Evolutionary conservation across 805 yeast genomes (phyloP), one percentile per base, ranked within the genome.

Genomic region (Candida rishiriensis): DNA sequence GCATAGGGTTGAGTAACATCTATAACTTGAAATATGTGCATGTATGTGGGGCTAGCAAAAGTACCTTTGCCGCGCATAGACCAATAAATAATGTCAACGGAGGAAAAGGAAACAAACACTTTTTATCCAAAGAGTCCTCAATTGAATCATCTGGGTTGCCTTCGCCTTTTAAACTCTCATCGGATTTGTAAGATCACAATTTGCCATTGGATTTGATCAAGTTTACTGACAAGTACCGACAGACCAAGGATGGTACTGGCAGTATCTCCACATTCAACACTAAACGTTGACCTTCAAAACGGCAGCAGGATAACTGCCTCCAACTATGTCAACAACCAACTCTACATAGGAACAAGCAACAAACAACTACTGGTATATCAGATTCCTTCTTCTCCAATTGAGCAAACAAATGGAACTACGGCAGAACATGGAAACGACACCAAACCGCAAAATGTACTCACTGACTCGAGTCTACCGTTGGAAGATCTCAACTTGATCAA

Each of bases 341-440:
- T 59, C 14, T 56, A 45, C 41, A 40, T 60, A 2, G 61, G 56
- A 3, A 34, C 47, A n/a, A 43, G 45, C n/a, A 49, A 52, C 36
- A 57, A 59, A 1, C 38, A 36, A 30, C 35, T 60, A 10, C 41
- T 43, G 14, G 39, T 49, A 7, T 59, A 55, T 36, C 60, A 57
- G 36, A 15, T 56, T 3, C 50, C 55, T 8, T 43, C 39, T 2
- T 15, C 42, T 10, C 15, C 36, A 9, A 13, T 21, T 15, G 40
- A 30, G 10, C 33, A 4, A 9, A 30, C 14, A 30, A 21, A 7
- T 21, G 26, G 26, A 4, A 21, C 26, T 21, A 21, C 26, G 7
- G 7, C 7, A 7, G 26, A 21, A 21, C 26, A 21, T 21, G 26
- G 26, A 21, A 7, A 21, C 7, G 26, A 7, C 26, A 21, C 7